phyloP scores from a whole-genome alignment of 2,329 filamentous ascomycete species.

The Penicillium sp. region DNA sequence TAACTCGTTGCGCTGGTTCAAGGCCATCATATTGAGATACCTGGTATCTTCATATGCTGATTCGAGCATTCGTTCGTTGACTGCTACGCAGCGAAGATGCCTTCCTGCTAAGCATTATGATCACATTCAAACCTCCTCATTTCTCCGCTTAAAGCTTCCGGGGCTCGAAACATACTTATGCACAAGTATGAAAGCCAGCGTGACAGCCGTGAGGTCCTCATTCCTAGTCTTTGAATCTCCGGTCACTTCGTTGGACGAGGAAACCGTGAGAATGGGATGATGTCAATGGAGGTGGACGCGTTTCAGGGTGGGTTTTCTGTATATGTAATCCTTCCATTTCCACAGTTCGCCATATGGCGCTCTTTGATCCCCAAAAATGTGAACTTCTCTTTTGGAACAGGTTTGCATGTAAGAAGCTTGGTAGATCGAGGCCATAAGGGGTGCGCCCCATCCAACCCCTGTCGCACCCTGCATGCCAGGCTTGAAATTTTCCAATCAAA shows the following conservation, averaged over 20 bases:
- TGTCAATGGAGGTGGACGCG: background rate
- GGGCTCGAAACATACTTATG: background rate
- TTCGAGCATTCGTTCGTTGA: background rate
- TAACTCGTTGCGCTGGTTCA: background rate
- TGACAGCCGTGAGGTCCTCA: constrained; percentile 3
- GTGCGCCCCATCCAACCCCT: constrained; percentile 1
- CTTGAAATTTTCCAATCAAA: background rate
- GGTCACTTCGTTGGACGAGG: constrained; percentile 5
- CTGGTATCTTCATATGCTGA: background rate
- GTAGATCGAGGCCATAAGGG: background rate
- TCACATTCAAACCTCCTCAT: background rate
- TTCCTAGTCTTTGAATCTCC: constrained; percentile 17
- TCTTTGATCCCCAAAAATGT: background rate
- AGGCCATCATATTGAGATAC: background rate
- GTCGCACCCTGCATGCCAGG: constrained; percentile 12
- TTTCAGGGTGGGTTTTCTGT: background rate
- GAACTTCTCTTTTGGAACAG: background rate
- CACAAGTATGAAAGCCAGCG: background rate
- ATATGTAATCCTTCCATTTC: background rate
- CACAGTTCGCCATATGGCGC: background rate
- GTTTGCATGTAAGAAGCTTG: background rate
- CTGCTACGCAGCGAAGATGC: background rate
- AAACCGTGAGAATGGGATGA: constrained; percentile 12
- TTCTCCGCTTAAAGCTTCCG: background rate
- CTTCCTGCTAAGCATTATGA: background rate